Percentiles rank a stretch among this genome's conserved stretches.
Evolutionary conservation across 805 yeast species (phyloP).

Genomic region (Wickerhamomyces chambardii): DNA sequence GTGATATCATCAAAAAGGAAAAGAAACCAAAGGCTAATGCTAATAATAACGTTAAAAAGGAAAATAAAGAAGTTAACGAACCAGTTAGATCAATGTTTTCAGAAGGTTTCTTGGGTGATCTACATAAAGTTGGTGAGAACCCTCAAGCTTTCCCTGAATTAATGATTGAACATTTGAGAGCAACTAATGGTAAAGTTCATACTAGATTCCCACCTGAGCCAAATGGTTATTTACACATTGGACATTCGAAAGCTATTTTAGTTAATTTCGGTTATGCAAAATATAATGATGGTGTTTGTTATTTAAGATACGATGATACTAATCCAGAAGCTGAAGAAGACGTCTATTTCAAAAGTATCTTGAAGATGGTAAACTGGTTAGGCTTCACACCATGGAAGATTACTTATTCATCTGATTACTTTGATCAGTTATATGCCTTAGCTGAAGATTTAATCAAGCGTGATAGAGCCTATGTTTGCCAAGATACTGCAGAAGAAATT

Average conservation of each 20-base stretch:
- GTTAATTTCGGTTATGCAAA: slow-evolving; percentile 97
- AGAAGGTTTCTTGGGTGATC: slow-evolving; percentile 92
- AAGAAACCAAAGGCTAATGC: slow-evolving; percentile 41
- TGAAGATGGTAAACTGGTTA: slow-evolving; percentile 83
- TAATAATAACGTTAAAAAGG: slow-evolving; percentile 17
- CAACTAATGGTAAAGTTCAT: slow-evolving; percentile 74
- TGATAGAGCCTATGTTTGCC: slow-evolving; percentile 86
- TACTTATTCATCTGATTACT: slow-evolving; percentile 94
- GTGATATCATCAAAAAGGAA: slow-evolving; percentile 78
- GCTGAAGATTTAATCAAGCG: slow-evolving; percentile 73
- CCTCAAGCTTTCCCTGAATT: slow-evolving; percentile 85
- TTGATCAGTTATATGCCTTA: slow-evolving; percentile 77
- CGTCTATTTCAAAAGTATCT: slow-evolving; percentile 74
- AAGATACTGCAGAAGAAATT: slow-evolving; percentile 87
- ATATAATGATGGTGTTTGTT: slow-evolving; percentile 78
- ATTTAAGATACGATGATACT: slow-evolving; percentile 93
- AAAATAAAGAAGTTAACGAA: slow-evolving; percentile 7
- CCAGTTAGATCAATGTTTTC: slow-evolving; percentile 69
- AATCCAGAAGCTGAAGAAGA: slow-evolving; percentile 99
- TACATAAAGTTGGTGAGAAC: slow-evolving; percentile 93
- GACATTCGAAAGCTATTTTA: slow-evolving; percentile 96
- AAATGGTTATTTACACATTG: slow-evolving; percentile 94
- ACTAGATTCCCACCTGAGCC: slow-evolving; percentile 99
- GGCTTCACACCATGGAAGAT: slow-evolving; percentile 92
- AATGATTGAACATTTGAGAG: slow-evolving; percentile 69